Base-by-base conservation (phyloP, 257 asterid genomes). In the Fraxinus pennsylvanica region DNA sequence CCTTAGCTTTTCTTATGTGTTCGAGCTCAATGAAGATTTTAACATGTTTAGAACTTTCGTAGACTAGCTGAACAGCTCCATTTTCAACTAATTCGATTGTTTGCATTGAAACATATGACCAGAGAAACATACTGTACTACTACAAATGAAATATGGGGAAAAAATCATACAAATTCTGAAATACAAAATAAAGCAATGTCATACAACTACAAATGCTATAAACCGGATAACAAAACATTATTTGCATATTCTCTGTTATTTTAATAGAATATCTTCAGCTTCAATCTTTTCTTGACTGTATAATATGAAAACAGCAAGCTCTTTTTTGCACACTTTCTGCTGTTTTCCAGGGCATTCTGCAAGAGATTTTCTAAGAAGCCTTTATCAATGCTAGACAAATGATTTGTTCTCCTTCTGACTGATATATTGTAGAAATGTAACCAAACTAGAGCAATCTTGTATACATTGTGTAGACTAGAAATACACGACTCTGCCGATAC, bases 151-250 rank as follows among this genome's bases (percentile, higher is more conserved):
- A n/a, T 57, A 57, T 57, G 29, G n/a, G 25, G 3, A 71, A 72
- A 61, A 52, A 74, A n/a, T 38, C 9, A 6, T 36, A 76, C 36
- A 76, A 39, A 32, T 0, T 39, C 21, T 72, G 12, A 76, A 32
- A 47, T 36, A 45, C 67, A 71, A 75, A 74, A 63, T 9, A 75
- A 86, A 82, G 72, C 73, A 83, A 75, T 79, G 76, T 84, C 89
- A 88, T 90, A 82, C 92, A 85, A 78, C 85, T 88, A 84, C 76
- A 78, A 75, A 30, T 73, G 77, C 86, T 81, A 76, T 78, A 72
- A 81, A 54, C 79, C 72, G 21, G 72, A 66, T 21, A 75, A 80
- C 19, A 21, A 76, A 83, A 81, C 75, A 73, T 81, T 71, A 80
- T 76, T 72, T 63, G 22, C 72, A 85, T 85, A 83, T 80, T 36